phyloP scores from a whole-genome alignment of 352 stramenopile genomes.

The Globisporangium paroecandrum region DNA sequence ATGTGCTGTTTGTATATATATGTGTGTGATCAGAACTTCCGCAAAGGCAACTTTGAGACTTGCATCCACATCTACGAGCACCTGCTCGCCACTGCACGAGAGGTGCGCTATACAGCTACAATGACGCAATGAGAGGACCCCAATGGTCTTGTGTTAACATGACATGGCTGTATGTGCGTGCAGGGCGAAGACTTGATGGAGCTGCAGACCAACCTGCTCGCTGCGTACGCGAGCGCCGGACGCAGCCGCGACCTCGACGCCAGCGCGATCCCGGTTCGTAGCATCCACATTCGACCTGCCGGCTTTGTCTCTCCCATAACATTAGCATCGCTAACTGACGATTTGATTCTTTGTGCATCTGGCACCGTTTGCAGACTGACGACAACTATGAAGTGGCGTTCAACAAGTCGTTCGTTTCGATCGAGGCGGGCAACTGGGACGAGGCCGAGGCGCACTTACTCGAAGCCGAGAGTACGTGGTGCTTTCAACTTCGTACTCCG shows the following conservation, averaged over 20 bases:
- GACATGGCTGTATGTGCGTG: background rate
- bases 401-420: slow-evolving; percentile 82
- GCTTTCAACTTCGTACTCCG: background rate
- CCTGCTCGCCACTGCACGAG: slow-evolving; percentile 40
- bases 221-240: slow-evolving; percentile 63
- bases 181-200: slow-evolving; percentile 70
- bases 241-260: slow-evolving; percentile 51
- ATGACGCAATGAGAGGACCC: too few relatives aligned
- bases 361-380: slow-evolving; percentile 34
- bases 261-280: slow-evolving; percentile 44
- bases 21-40: slow-evolving; percentile 43
- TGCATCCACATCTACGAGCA: slow-evolving; percentile 78
- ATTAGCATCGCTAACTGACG: background rate
- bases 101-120: slow-evolving; percentile 18
- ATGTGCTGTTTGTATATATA: background rate
- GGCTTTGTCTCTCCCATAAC: background rate
- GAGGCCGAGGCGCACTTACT: slow-evolving; percentile 41
- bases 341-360: background rate
- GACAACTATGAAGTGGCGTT: slow-evolving; percentile 80
- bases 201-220: slow-evolving; percentile 74
- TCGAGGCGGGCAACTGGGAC: slow-evolving; percentile 57
- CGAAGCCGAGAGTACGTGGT: slow-evolving; percentile 56
- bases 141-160: background rate
- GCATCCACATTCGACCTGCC: background rate
- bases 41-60: slow-evolving; percentile 55